These are phyloP conservation scores for Daldinia decipiens DNA, from an alignment of 495 filamentous ascomycete genomes.

Conservation along the genomic window DNA sequence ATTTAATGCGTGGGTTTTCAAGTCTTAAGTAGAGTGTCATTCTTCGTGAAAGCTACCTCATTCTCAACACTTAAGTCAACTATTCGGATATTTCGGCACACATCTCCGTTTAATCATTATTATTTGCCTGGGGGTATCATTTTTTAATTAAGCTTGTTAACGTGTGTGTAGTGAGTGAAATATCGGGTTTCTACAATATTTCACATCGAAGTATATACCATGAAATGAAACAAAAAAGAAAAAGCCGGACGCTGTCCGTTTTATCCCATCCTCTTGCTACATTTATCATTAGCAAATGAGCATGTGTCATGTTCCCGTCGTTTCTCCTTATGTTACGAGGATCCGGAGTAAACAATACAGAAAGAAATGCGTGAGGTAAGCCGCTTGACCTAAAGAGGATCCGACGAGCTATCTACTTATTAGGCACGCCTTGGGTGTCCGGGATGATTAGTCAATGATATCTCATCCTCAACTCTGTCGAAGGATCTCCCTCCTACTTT, in stretches of 20 bases:
- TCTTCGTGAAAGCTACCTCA: background rate
- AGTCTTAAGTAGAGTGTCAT: no score
- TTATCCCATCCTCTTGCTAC: background rate
- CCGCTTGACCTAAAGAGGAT: background rate
- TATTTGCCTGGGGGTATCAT: background rate
- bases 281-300: background rate
- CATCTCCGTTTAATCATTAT: background rate
- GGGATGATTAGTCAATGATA: slow-evolving; percentile 17
- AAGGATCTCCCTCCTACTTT: slow-evolving; percentile 12
- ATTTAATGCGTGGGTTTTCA: no score
- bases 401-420: background rate
- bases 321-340: background rate
- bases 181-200: background rate
- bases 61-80: background rate
- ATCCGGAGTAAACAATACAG: background rate
- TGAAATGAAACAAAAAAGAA: background rate
- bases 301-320: background rate
- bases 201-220: background rate
- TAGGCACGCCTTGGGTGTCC: slow-evolving; percentile 11
- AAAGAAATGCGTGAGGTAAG: background rate
- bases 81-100: background rate
- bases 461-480: slow-evolving; percentile 21
- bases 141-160: background rate
- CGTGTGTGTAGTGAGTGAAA: background rate
- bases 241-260: background rate